A percentile compares a stretch with the other conserved stretches of the same genome.
phyloP scores from a whole-genome alignment of 176 grass and related monocot species.

The Ampelocalamus luodianensis region DNA sequence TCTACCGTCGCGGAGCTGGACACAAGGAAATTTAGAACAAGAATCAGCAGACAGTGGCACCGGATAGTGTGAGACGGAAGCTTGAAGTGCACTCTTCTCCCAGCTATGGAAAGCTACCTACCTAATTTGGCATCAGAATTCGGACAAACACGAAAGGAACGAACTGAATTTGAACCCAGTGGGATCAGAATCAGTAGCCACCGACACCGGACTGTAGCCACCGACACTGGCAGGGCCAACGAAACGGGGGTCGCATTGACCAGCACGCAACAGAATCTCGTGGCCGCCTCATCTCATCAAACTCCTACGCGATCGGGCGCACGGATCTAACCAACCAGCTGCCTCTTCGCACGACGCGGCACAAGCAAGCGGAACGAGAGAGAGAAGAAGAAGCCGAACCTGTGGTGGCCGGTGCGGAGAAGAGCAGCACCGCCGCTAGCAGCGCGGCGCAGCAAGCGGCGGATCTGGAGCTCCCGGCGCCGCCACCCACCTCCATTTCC shows the following conservation, averaged over 20 bases:
- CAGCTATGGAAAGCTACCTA: not conserved
- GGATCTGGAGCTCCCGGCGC: conserved; percentile 36
- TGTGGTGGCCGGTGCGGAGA: conserved; percentile 57
- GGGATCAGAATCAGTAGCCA: conserved; percentile 24
- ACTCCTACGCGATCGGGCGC: conserved; percentile 25
- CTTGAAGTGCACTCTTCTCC: not conserved
- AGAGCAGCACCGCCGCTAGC: conserved; percentile 49
- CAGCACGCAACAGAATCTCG: conserved; percentile 1
- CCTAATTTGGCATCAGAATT: not conserved
- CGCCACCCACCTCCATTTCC: conserved; percentile 47
- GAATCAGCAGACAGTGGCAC: not conserved
- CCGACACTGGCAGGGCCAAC: conserved; percentile 25
- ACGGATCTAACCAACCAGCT: conserved; percentile 19
- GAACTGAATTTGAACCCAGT: not conserved
- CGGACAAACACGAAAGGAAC: not conserved
- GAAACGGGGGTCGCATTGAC: conserved; percentile 20
- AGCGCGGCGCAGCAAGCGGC: conserved; percentile 49
- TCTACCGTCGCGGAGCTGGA: not conserved
- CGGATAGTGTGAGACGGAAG: not conserved
- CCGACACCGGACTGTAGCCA: conserved; percentile 26
- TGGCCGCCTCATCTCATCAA: not conserved
- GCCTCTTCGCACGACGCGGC: not conserved
- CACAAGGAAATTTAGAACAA: not conserved
- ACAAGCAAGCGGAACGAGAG: not conserved
- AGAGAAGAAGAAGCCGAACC: conserved; percentile 35